Evolutionary conservation across 257 asterid genomes (phyloP), one percentile per base, ranked within the genome.

Genomic region (Solanum pinnatisectum): DNA sequence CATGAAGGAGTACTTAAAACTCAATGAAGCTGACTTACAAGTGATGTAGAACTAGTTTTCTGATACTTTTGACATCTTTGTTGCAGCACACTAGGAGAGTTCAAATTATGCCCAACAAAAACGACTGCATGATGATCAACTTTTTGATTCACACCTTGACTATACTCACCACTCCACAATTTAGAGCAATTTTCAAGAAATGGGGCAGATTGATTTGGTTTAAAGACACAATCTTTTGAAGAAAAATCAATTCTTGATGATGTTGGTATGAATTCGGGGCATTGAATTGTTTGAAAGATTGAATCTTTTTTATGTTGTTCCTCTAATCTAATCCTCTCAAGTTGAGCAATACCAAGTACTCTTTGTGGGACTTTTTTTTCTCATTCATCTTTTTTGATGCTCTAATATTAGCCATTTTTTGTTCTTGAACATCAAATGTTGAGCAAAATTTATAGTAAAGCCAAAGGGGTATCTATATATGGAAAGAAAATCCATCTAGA

Each of bases 301-400:
- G 90, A 90, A 25, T 94, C 96, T 23, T 84, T 88, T 87, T 93
- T 92, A 23, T 92, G 92, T 88, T 95, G 95, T 86, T 95, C 98
- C 86, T 95, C 99, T 20, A 92, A 63, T 63, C 95, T 95, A 89
- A 96, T 95, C 89, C 92, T 96, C 84, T 96, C 99, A 63, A 96
- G 95, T 91, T 96, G 98, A 40, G 98, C 99, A 86, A 96, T 98
- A 83, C 99, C 98, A 65, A 96, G 90, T 14, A 98, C 99, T 87
- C 99, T 95, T 83, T 95, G 99, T 5, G 98, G 98, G 2, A 94
- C 92, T 74, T 94, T 96, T 85, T 96, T 10, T 89, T 96, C 90
- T 94, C 14, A 71, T 71, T 96, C 88, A 87, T 87, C 89, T 91
- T 95, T 85, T 93, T 93, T 15, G 93, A 90, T 85, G 92, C 87